Evolutionary conservation across 1,284 basidiomycete species (phyloP).

Genomic region (Ustilago trichophora): DNA sequence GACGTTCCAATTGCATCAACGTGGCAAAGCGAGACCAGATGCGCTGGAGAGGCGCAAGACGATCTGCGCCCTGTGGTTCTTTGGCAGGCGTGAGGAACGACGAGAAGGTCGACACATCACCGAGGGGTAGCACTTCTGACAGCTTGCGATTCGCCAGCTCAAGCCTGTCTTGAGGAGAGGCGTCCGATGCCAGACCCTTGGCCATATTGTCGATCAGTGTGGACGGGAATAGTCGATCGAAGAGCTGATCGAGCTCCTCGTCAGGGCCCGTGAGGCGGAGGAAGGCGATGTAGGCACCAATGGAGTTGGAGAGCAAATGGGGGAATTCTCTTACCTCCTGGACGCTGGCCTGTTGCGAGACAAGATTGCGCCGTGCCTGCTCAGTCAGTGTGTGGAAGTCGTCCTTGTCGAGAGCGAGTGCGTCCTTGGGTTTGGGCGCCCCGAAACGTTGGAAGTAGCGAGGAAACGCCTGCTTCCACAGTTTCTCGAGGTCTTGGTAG

Average conservation of each 20-base stretch:
- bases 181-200: conserved; percentile 7
- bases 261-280: background rate
- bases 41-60: conserved; percentile 1
- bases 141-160: conserved; percentile 26
- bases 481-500: conserved; percentile 24
- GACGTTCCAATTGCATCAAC: conserved; percentile 21
- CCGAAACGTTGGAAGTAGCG: conserved; percentile 14
- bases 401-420: conserved; percentile 1
- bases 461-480: conserved; percentile 38
- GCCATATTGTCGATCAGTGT: conserved; percentile 15
- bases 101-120: conserved; percentile 17
- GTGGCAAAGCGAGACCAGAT: conserved; percentile 11
- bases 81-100: background rate
- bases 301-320: conserved; percentile 15
- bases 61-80: background rate
- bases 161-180: conserved; percentile 34
- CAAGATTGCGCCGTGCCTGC: conserved; percentile 28
- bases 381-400: conserved; percentile 16
- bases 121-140: conserved; percentile 19
- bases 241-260: conserved; percentile 22
- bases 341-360: conserved; percentile 38
- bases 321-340: conserved; percentile 24
- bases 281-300: conserved; percentile 18
- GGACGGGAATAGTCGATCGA: conserved; percentile 24
- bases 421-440: conserved; percentile 1